These are phyloP conservation scores for Phytophthora sojae DNA, from an alignment of 352 stramenopile species.

Conservation along the genomic window DNA sequence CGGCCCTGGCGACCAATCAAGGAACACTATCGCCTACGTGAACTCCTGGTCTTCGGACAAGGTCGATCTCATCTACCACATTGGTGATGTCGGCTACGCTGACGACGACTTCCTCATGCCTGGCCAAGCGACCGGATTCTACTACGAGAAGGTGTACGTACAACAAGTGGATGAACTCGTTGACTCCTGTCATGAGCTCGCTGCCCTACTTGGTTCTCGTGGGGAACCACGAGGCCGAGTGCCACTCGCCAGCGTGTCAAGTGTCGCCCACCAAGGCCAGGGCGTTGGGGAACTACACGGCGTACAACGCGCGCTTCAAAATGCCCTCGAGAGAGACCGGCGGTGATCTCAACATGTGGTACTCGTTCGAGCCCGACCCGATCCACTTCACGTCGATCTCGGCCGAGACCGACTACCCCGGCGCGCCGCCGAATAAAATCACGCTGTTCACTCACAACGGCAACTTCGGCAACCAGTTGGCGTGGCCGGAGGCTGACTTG, in stretches of 20 bases:
- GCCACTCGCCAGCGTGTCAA: constrained; percentile 67
- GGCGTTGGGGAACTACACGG: constrained; percentile 75
- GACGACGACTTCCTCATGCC: constrained; percentile 35
- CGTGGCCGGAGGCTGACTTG: constrained; percentile 58
- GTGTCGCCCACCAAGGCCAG: constrained; percentile 49
- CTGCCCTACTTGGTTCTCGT: constrained; percentile 81
- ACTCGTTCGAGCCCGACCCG: constrained; percentile 84
- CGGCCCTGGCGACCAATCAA: constrained; percentile 41
- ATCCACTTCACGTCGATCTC: constrained; percentile 85
- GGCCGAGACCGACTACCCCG: constrained; percentile 71
- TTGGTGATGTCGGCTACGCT: constrained; percentile 64
- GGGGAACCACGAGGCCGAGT: constrained; percentile 90
- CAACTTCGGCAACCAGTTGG: constrained; percentile 55
- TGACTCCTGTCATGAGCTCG: constrained; percentile 47
- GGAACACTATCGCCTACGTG: constrained; percentile 38
- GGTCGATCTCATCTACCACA: constrained; percentile 65
- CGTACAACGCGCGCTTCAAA: constrained; percentile 82
- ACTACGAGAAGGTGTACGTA: constrained; percentile 85
- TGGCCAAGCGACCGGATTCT: constrained; percentile 55
- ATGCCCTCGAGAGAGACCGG: constrained; percentile 74
- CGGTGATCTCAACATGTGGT: constrained; percentile 82
- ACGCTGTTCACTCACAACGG: constrained; percentile 44
- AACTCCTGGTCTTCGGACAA: constrained; percentile 26
- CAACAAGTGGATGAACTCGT: constrained; percentile 77
- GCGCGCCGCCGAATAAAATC: constrained; percentile 49